Percentiles rank a stretch among this genome's conserved stretches.
phyloP scores from a whole-genome alignment of 768 basidiomycete genomes.

The Chalciporus sphaerocephalus region DNA sequence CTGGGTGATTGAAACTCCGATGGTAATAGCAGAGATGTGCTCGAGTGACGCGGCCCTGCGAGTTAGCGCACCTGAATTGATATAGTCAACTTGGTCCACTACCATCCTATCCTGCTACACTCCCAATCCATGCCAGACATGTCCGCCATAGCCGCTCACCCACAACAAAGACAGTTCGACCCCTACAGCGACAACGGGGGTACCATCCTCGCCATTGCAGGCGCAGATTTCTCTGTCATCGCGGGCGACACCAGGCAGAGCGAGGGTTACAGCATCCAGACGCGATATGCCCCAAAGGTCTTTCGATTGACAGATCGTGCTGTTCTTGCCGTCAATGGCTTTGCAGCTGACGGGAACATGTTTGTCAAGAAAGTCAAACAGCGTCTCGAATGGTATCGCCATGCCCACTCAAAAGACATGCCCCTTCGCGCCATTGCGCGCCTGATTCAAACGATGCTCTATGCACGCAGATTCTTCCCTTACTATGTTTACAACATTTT shows the following conservation, averaged over 20 bases:
- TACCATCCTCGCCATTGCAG: constrained; percentile 93
- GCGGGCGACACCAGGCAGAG: constrained; percentile 96
- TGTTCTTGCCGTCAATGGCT: constrained; percentile 93
- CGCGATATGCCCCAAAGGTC: constrained; percentile 93
- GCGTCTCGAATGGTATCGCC: constrained; percentile 96
- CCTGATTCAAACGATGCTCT: constrained; percentile 97
- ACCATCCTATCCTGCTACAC: neutral
- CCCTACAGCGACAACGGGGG: constrained; percentile 94
- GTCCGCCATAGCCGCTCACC: constrained; percentile 33
- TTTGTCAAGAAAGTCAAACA: constrained; percentile 97
- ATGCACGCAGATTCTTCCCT: constrained; percentile 94
- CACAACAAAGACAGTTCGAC: constrained; percentile 67
- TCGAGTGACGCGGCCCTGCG: neutral
- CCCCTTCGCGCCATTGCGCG: constrained; percentile 96
- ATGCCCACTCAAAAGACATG: constrained; percentile 97
- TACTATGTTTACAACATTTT: constrained; percentile 98
- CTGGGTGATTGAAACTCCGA: neutral
- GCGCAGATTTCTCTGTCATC: constrained; percentile 88
- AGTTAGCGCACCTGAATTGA: neutral
- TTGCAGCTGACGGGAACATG: constrained; percentile 95
- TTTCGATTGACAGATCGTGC: constrained; percentile 90
- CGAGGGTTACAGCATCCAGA: constrained; percentile 97
- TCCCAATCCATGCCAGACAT: constrained; percentile 24
- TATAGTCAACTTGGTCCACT: no score
- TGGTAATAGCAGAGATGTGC: neutral